Percentiles rank a stretch among this genome's conserved stretches.
These are phyloP conservation scores for Phytopythium delawarense DNA, from an alignment of 352 stramenopile species.

Conservation along the genomic window DNA sequence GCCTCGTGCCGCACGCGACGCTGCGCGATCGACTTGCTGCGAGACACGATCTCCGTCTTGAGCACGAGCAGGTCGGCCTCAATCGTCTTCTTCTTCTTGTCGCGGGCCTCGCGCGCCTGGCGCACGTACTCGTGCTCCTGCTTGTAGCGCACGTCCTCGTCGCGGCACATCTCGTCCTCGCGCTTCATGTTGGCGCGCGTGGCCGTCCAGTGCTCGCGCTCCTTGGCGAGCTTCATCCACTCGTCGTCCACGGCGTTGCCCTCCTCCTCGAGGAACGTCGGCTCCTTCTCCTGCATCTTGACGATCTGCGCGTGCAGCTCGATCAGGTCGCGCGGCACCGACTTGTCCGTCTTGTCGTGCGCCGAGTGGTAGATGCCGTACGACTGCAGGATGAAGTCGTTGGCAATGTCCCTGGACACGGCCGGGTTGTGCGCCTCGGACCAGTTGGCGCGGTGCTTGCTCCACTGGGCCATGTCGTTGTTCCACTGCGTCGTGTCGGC, in stretches of 20 bases:
- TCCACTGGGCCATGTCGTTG: slow-evolving; percentile 86
- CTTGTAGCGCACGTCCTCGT: slow-evolving; percentile 81
- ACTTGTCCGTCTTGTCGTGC: slow-evolving; percentile 31
- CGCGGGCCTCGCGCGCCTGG: slow-evolving; percentile 61
- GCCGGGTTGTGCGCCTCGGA: slow-evolving; percentile 83
- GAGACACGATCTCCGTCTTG: slow-evolving; percentile 77
- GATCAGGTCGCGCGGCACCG: slow-evolving; percentile 67
- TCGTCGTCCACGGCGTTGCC: slow-evolving; percentile 80
- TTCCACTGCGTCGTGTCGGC: slow-evolving; percentile 87
- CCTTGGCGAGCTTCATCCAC: slow-evolving; percentile 88
- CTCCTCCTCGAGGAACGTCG: slow-evolving; percentile 72
- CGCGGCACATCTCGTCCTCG: slow-evolving; percentile 83
- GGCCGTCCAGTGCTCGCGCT: slow-evolving; percentile 86
- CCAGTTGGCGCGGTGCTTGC: slow-evolving; percentile 84
- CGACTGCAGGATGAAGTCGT: slow-evolving; percentile 84
- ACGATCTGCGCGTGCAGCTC: slow-evolving; percentile 71
- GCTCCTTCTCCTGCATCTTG: slow-evolving; percentile 85
- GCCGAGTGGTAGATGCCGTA: slow-evolving; percentile 79
- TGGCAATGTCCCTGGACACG: slow-evolving; percentile 86
- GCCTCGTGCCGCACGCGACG: slow-evolving; percentile 66
- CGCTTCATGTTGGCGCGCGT: slow-evolving; percentile 88
- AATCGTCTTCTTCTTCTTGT: slow-evolving; percentile 83
- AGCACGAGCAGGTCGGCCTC: slow-evolving; percentile 70
- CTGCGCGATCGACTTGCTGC: slow-evolving; percentile 67
- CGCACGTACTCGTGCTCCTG: slow-evolving; percentile 85